Percentiles rank a stretch among this genome's conserved stretches.
phyloP scores from a whole-genome alignment of 345 rosid genomes.

The Populus tremula region DNA sequence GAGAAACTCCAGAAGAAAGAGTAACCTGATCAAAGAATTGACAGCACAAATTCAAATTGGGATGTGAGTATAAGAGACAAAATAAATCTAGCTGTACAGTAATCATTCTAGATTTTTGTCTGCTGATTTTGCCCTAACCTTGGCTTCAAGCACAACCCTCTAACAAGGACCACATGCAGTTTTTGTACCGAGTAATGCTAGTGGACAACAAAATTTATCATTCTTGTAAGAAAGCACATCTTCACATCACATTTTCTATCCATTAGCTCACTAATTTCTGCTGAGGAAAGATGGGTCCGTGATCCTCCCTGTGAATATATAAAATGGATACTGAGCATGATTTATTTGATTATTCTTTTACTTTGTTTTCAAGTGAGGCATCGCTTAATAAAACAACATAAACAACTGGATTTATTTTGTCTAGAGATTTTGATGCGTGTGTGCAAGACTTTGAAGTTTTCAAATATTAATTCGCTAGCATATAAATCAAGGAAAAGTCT shows the following conservation, averaged over 20 bases:
- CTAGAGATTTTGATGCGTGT: not conserved
- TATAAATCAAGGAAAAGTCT: not conserved
- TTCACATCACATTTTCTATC: slow-evolving; percentile 1
- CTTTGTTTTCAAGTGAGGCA: not conserved
- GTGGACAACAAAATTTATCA: slow-evolving; percentile 5
- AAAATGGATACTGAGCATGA: slow-evolving; percentile 19
- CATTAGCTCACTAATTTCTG: not conserved
- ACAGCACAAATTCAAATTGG: slow-evolving; percentile 9
- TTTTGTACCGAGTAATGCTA: not conserved
- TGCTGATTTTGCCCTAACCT: slow-evolving; percentile 16
- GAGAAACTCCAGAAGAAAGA: slow-evolving; percentile 5
- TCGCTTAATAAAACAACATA: not conserved
- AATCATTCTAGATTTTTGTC: slow-evolving; percentile 29
- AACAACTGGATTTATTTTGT: slow-evolving; percentile 11
- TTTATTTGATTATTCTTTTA: slow-evolving; percentile 5
- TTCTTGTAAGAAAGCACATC: slow-evolving; percentile 14
- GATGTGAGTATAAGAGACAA: slow-evolving; percentile 14
- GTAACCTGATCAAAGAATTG: slow-evolving; percentile 12
- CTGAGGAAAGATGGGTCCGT: not conserved
- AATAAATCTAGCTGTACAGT: not conserved
- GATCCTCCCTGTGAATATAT: slow-evolving; percentile 4
- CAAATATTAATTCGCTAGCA: not conserved
- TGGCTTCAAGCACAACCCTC: slow-evolving; percentile 25
- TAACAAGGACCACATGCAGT: slow-evolving; percentile 38
- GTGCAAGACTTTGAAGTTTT: not conserved